Percentiles rank a stretch among this genome's conserved stretches.
phyloP scores from a whole-genome alignment of 1,284 basidiomycete species.

The Malassezia equina region DNA sequence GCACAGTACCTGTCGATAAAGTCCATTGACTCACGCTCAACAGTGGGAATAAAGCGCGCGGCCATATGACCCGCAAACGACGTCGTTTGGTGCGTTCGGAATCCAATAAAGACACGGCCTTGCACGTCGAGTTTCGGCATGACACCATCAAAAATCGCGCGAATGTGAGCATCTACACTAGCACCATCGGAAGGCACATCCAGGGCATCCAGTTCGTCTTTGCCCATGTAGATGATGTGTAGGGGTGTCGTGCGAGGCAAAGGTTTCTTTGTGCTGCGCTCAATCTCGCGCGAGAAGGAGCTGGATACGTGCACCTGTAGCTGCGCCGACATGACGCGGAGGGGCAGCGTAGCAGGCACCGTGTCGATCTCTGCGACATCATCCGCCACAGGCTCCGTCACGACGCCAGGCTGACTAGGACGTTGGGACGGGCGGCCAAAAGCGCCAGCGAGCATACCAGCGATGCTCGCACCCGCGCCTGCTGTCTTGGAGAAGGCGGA shows the following conservation, averaged over 20 bases:
- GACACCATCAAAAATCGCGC: conserved; percentile 47
- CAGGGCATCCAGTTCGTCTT: conserved; percentile 62
- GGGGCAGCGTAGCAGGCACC: conserved; percentile 57
- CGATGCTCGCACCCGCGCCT: conserved; percentile 26
- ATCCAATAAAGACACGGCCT: conserved; percentile 49
- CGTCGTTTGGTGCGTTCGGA: conserved; percentile 72
- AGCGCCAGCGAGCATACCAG: conserved; percentile 45
- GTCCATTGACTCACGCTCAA: conserved; percentile 89
- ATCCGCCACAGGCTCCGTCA: conserved; percentile 4
- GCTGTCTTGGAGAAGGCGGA: conserved; percentile 40
- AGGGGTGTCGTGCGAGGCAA: conserved; percentile 69
- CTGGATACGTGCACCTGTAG: conserved; percentile 64
- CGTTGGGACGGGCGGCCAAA: conserved; percentile 38
- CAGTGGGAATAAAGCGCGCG: conserved; percentile 87
- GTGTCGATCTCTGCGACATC: conserved; percentile 21
- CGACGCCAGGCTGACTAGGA: not conserved
- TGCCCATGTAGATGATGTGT: conserved; percentile 80
- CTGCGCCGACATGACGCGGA: conserved; percentile 74
- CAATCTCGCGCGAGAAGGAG: conserved; percentile 66
- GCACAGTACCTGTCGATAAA: conserved; percentile 48
- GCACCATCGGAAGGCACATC: conserved; percentile 45
- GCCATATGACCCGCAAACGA: conserved; percentile 84
- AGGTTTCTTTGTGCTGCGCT: conserved; percentile 89
- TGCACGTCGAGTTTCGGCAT: conserved; percentile 39
- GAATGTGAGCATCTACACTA: conserved; percentile 49